Conservation (phyloP, 805 yeast species). For the Ogataea thermomethanolica region DNA sequence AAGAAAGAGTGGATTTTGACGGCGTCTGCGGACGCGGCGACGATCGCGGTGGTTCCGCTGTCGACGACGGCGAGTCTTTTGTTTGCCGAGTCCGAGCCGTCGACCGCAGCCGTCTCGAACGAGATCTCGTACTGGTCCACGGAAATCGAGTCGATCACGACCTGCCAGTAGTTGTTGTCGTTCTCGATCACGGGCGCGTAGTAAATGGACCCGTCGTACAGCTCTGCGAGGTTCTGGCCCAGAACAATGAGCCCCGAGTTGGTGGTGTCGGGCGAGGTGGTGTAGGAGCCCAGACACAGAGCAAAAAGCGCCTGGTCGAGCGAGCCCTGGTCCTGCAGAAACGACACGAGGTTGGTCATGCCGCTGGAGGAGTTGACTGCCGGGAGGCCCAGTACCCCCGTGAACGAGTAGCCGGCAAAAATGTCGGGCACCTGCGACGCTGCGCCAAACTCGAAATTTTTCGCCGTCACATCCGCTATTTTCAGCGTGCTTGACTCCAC, state of each 20-base stretch:
- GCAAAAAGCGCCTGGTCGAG: conserved; percentile 42
- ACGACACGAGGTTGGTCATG: conserved; percentile 40
- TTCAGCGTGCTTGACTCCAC: conserved; percentile 38
- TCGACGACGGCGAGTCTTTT: conserved; percentile 51
- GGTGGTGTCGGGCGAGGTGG: conserved; percentile 15
- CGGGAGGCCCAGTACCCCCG: conserved; percentile 62
- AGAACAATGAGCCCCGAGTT: conserved; percentile 43
- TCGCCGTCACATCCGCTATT: conserved; percentile 36
- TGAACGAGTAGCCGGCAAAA: conserved; percentile 49
- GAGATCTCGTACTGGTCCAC: conserved; percentile 34
- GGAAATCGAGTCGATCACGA: conserved; percentile 37
- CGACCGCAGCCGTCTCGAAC: conserved; percentile 31
- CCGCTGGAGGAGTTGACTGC: conserved; percentile 37
- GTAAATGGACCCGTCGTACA: conserved; percentile 40
- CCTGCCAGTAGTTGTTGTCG: conserved; percentile 48
- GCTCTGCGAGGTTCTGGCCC: conserved; percentile 38
- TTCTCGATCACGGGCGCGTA: conserved; percentile 36
- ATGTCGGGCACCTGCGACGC: conserved; percentile 51
- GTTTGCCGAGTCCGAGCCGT: conserved; percentile 15
- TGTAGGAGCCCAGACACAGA: conserved; percentile 39
- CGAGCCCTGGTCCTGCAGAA: conserved; percentile 32
- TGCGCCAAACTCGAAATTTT: conserved; percentile 48
- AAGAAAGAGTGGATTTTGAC: conserved; percentile 50
- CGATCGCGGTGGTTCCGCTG: conserved; percentile 64
- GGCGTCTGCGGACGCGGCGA: conserved; percentile 55